These are phyloP conservation scores for Comarum palustre DNA, from an alignment of 306 rosid genomes.

Conservation along the genomic window DNA sequence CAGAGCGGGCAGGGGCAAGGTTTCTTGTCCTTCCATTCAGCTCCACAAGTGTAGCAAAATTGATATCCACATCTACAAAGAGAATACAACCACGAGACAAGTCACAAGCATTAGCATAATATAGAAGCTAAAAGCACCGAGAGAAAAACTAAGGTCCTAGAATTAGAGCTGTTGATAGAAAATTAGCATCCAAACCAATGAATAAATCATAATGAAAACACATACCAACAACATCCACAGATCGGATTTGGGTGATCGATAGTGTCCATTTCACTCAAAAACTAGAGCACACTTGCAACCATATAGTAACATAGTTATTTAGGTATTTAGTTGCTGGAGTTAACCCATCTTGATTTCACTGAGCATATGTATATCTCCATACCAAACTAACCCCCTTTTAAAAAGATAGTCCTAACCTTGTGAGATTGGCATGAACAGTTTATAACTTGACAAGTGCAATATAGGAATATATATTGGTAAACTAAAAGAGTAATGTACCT, in stretches of 20 bases:
- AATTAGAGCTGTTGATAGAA: not conserved
- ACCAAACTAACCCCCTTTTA: no score
- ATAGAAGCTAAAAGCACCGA: no score
- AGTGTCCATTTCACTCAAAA: not conserved
- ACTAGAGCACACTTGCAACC: not conserved
- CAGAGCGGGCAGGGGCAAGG: constrained; percentile 74
- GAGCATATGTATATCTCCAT: not conserved
- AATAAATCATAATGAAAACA: not conserved
- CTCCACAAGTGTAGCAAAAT: constrained; percentile 81
- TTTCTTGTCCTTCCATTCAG: constrained; percentile 62
- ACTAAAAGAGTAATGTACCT: constrained; percentile 39
- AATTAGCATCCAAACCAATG: not conserved
- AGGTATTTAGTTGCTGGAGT: not conserved
- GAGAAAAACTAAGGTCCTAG: no score
- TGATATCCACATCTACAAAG: constrained; percentile 61
- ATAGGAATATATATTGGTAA: no score
- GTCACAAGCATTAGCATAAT: not conserved
- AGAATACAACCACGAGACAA: constrained; percentile 5
- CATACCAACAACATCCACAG: not conserved
- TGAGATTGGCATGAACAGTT: no score
- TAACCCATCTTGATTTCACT: not conserved
- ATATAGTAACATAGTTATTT: not conserved
- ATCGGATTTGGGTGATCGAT: not conserved
- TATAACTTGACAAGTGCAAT: no score
- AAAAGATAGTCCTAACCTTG: no score